Conservation (phyloP, 2,329 filamentous ascomycete genomes). For the Sporothrix dimorphospora region DNA sequence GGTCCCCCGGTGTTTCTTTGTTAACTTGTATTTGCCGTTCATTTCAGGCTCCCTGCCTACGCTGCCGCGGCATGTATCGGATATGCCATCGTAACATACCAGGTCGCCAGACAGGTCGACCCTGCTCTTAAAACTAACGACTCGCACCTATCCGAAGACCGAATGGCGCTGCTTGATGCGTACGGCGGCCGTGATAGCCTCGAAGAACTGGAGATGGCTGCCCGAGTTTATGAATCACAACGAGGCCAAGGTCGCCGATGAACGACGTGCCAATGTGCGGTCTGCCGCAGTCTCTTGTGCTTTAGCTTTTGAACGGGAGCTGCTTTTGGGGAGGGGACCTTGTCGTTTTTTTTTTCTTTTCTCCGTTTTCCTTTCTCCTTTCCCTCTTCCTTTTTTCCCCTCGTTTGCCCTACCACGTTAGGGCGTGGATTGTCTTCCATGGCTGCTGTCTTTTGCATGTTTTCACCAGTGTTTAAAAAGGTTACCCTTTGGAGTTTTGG, state of each 20-base stretch:
- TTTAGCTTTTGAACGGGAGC: not conserved
- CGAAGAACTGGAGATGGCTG: slow-evolving; percentile 40
- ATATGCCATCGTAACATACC: slow-evolving; percentile 27
- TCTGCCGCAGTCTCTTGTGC: not conserved
- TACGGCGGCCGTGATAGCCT: slow-evolving; percentile 41
- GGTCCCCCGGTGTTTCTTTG: not conserved
- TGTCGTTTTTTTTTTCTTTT: not conserved
- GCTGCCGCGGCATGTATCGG: slow-evolving; percentile 27
- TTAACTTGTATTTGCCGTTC: not conserved
- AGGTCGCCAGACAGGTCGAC: slow-evolving; percentile 22
- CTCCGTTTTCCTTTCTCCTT: not conserved
- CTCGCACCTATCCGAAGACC: slow-evolving; percentile 11
- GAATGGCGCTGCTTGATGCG: slow-evolving; percentile 37
- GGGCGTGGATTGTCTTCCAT: not conserved
- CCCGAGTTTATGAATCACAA: slow-evolving; percentile 40
- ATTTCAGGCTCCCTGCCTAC: slow-evolving; percentile 27
- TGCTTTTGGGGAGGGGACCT: not conserved
- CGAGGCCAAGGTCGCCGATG: slow-evolving; percentile 24
- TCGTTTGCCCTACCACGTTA: not conserved
- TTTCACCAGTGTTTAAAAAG: not conserved
- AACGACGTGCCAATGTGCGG: not conserved
- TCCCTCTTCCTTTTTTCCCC: not conserved
- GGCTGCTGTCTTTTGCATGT: not conserved
- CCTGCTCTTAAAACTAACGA: slow-evolving; percentile 23
- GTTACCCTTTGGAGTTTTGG: not conserved